Conservation (phyloP, 108 stramenopile species). For the Fragilariopsis cylindrus region DNA sequence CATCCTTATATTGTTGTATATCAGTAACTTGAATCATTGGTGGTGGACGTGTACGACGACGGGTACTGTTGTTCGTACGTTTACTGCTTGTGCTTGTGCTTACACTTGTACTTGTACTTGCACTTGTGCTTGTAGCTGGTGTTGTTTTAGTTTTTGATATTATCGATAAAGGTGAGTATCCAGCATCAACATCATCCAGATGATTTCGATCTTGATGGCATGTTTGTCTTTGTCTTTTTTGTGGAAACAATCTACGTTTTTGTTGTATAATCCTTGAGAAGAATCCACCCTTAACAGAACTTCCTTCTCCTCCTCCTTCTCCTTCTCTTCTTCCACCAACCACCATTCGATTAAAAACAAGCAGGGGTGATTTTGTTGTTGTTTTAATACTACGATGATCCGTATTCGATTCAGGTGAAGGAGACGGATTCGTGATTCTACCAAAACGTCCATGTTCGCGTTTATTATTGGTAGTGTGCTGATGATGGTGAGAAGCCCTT, state of each 20-base stretch:
- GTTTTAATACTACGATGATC: background rate
- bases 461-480: background rate
- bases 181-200: background rate
- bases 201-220: background rate
- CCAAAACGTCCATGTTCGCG: background rate
- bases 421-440: background rate
- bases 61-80: background rate
- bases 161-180: background rate
- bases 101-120: background rate
- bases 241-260: background rate
- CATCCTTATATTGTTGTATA: conserved; percentile 55
- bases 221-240: background rate
- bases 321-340: no score
- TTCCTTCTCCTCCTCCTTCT: no score
- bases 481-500: background rate
- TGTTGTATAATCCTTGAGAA: background rate
- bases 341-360: no score
- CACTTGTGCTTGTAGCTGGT: background rate
- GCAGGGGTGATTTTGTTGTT: background rate
- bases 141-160: background rate
- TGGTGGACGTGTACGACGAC: background rate
- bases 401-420: background rate
- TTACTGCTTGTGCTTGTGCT: background rate
- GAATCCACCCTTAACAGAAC: background rate
- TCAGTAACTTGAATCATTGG: conserved; percentile 32